A percentile compares a stretch with the other conserved stretches of the same genome.
phyloP scores from a whole-genome alignment of 2,329 filamentous ascomycete genomes.

The Nigrospora sphaerica region DNA sequence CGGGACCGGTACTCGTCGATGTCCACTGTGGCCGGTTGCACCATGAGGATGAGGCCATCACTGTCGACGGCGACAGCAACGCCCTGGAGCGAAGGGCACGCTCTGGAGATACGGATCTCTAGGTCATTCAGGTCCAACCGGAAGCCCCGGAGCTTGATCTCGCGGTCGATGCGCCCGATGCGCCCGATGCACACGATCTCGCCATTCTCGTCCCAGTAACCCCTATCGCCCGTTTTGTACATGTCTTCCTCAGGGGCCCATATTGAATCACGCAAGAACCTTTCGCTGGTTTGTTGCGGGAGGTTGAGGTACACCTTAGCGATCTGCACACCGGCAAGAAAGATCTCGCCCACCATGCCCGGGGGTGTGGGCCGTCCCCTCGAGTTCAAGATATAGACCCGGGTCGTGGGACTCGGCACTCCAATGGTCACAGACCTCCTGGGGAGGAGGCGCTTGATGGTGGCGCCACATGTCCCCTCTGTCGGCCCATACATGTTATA shows the following conservation, averaged over 20 bases:
- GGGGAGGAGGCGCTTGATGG: slow-evolving; percentile 19
- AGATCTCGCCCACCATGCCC: slow-evolving; percentile 32
- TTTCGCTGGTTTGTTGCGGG: slow-evolving; percentile 14
- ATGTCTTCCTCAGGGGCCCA: slow-evolving; percentile 24
- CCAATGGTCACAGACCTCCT: slow-evolving; percentile 26
- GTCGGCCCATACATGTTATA: slow-evolving; percentile 39
- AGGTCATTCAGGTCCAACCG: slow-evolving; percentile 31
- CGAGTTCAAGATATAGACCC: slow-evolving; percentile 31
- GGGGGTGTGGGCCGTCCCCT: slow-evolving; percentile 16
- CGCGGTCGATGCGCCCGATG: slow-evolving; percentile 28
- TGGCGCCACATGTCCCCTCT: slow-evolving; percentile 29
- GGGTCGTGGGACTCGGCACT: slow-evolving; percentile 20
- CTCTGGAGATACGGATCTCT: slow-evolving; percentile 16
- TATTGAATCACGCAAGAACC: slow-evolving; percentile 27
- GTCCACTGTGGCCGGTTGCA: slow-evolving; percentile 14
- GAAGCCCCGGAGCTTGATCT: slow-evolving; percentile 20
- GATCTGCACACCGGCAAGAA: slow-evolving; percentile 34
- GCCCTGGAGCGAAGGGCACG: slow-evolving; percentile 4
- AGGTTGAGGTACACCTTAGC: slow-evolving; percentile 28
- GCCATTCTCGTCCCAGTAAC: slow-evolving; percentile 21
- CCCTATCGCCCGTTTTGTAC: slow-evolving; percentile 32
- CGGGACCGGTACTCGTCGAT: slow-evolving; percentile 1
- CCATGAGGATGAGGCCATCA: slow-evolving; percentile 18
- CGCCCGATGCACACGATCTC: slow-evolving; percentile 24
- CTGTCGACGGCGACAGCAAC: slow-evolving; percentile 19